Base-by-base conservation (phyloP, 768 basidiomycete species). In the Tubosaeta sp. region DNA sequence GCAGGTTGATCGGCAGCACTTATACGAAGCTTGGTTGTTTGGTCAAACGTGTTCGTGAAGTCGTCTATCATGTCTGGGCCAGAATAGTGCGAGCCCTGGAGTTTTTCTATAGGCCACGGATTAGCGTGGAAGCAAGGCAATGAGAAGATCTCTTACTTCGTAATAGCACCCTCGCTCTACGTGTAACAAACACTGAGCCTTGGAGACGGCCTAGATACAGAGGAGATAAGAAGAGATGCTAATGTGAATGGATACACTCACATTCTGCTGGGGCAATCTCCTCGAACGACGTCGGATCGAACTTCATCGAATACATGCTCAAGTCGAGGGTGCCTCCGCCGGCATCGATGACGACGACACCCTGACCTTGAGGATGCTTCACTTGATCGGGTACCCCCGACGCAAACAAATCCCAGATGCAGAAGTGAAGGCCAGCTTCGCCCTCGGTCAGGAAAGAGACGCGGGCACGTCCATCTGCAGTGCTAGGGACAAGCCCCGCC, bases 361-460 rank as follows among this genome's bases (percentile, higher is more conserved):
- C 70, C 25, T 68, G 56, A 0, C 66, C 68, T 1, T 52, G 29
- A 49, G 69, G 44, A 14, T 52, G 17, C 4, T 48, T 46, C 7
- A 4, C 37, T 34, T 61, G 44, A 13, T 62, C 45, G 3, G 46
- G 48, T 7, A 29, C 12, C 9, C 61, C 61, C 0, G 59, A 52
- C 5, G 53, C 10, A 5, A 56, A 52, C 46, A 63, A 14, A 51
- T 72, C 75, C 48, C 70, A 62, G 38, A 83, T 67, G 41, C 80
- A 82, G 55, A 77, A 83, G 58, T 83, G 77, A 13, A 83, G 62
- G 55, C 77, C 79, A 0, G 82, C 83, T 61, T 84, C 83, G 0
- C 82, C 82, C 52, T 84, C 82, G 0, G 82, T 80, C 9, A 84
- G 72, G 39, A 84, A 78, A 0, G 71, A 73, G 1, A 84, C 61